Conservation (phyloP, 2,329 filamentous ascomycete species). For the Incumbomyces lentus region DNA sequence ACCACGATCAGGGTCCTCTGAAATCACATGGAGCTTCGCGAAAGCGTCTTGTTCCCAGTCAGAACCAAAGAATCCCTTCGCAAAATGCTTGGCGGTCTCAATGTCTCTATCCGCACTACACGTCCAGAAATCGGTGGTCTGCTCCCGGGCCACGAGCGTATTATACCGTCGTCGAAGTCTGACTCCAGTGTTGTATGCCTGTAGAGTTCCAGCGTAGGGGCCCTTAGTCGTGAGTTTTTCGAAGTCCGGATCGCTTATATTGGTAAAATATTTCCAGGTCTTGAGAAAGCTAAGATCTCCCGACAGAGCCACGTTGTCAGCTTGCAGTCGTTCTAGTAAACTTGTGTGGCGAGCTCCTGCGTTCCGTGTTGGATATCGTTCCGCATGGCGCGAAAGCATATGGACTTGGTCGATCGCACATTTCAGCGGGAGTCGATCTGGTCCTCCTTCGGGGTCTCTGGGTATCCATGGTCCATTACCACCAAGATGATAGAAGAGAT, state of each 20-base stretch:
- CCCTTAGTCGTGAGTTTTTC: conserved; percentile 47
- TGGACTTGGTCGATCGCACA: conserved; percentile 49
- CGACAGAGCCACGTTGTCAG: conserved; percentile 31
- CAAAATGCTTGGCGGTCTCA: conserved; percentile 47
- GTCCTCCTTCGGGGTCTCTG: conserved; percentile 31
- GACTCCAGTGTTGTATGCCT: conserved; percentile 45
- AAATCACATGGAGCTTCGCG: conserved; percentile 42
- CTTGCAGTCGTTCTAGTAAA: conserved; percentile 28
- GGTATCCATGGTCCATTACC: conserved; percentile 48
- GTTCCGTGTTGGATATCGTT: conserved; percentile 45
- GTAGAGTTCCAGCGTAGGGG: conserved; percentile 45
- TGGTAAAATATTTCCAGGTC: conserved; percentile 45
- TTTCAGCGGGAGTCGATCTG: conserved; percentile 36
- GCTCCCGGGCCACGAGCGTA: conserved; percentile 30
- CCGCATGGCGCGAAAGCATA: conserved; percentile 50
- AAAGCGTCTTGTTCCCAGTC: conserved; percentile 30
- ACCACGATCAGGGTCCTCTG: conserved; percentile 40
- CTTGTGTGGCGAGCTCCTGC: conserved; percentile 39
- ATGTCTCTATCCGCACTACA: conserved; percentile 45
- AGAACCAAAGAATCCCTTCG: conserved; percentile 44
- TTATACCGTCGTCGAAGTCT: conserved; percentile 44
- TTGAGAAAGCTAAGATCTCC: conserved; percentile 47
- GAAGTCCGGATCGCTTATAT: conserved; percentile 32
- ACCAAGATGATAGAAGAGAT: conserved; percentile 43
- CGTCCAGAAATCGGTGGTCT: conserved; percentile 40